Base-by-base conservation (phyloP, 805 yeast genomes). In the Yamadazyma nakazawae region DNA sequence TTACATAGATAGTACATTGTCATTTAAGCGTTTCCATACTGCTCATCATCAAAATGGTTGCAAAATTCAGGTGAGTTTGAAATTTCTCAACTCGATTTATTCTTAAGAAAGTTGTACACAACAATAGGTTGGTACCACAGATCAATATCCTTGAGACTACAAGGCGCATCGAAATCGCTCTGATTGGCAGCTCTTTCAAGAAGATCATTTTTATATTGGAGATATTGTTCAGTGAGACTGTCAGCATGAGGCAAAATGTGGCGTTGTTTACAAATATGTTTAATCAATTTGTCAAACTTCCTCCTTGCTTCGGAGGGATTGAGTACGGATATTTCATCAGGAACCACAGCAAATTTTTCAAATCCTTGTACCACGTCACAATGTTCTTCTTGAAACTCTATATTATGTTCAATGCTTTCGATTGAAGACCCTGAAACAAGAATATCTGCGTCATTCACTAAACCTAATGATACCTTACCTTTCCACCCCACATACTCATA, bases 311-410 rank as follows among this genome's bases (percentile, higher is more conserved):
- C 40, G 9, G 26, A 16, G 17, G 34, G 43, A 37, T 47, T 25
- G 21, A 16, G 16, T 3, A 25, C 34, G 6, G 39, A n/a, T 1
- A 48, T 24, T 5, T 38, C 38, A 18, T 26, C 36, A n/a, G 56
- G 56, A 9, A 19, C 30, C 16, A 52, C 38, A 5, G 54, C 51
- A 12, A 52, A n/a, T 38, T 53, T 48, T 2, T 48, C 58, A 8
- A 62, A 46, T 11, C 64, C 66, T 42, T 55, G 56, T n/a, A 56
- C 48, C 5, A 54, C 59, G 45, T 59, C 65, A 42, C 59, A 64
- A 8, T 57, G 52, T 6, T 54, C 57, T 32, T 63, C 68, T 46
- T 62, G 68, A 37, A 48, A 54, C 31, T 54, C 53, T 12, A 65
- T 52, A 30, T 56, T 49, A 13, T 56, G 50, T 6, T 49, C 62